Evolutionary conservation across 2,329 filamentous ascomycete species (phyloP).

Genomic region (Claviceps citrina): DNA sequence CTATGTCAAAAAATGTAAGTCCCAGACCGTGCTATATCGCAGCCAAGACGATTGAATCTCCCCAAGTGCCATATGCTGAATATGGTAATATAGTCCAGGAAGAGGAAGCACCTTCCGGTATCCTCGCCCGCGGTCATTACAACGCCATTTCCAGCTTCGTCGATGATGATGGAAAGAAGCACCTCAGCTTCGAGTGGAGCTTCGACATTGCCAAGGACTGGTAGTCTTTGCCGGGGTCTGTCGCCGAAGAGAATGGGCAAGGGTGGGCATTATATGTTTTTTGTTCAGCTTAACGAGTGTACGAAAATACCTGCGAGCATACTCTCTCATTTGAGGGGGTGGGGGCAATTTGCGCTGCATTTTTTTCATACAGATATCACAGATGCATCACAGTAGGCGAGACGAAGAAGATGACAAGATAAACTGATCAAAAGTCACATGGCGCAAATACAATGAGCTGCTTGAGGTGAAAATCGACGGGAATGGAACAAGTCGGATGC

Average conservation of each 20-base stretch:
- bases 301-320: conserved; percentile 10
- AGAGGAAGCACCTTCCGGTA: conserved; percentile 82
- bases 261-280: conserved; percentile 2
- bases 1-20: conserved; percentile 84
- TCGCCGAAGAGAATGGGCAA: not conserved
- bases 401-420: not conserved
- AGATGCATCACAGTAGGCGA: not conserved
- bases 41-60: too few species aligned
- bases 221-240: conserved; percentile 29
- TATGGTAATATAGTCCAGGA: conserved; percentile 61
- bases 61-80: too few species aligned
- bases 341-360: conserved; percentile 2
- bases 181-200: conserved; percentile 87
- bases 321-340: not conserved
- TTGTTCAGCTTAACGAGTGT: conserved; percentile 10
- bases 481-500: too few species aligned
- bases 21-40: not conserved
- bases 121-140: conserved; percentile 83
- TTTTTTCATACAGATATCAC: not conserved
- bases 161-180: conserved; percentile 83
- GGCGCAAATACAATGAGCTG: too few species aligned
- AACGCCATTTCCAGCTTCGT: conserved; percentile 79
- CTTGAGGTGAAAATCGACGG: too few species aligned
- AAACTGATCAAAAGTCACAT: not conserved
- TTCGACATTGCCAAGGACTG: conserved; percentile 97